Conservation (phyloP, 139 green algal species). For the Chlorella sorokiniana region DNA sequence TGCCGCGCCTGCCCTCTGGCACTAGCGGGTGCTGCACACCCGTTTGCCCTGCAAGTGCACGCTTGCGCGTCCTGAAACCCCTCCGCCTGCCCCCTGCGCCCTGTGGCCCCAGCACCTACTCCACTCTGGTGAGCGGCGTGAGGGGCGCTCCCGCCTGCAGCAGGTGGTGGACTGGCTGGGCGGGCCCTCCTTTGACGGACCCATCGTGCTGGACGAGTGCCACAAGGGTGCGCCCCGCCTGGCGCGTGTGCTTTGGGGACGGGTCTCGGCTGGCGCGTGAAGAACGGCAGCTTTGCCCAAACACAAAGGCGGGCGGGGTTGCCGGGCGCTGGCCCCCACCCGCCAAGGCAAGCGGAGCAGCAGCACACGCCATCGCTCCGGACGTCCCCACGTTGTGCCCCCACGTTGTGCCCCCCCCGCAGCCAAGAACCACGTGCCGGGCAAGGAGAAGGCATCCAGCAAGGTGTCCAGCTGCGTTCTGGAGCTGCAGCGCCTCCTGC, state of each 20-base stretch:
- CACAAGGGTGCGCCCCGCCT: conserved; percentile 46
- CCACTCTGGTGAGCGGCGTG: conserved; percentile 62
- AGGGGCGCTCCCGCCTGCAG: conserved; percentile 54
- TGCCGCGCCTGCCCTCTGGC: not conserved
- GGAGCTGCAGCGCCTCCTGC: conserved; percentile 72
- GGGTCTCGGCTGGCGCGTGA: too few relatives aligned
- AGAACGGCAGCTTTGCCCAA: not conserved
- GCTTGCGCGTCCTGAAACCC: not conserved
- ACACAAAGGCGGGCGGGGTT: not conserved
- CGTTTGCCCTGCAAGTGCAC: too few relatives aligned
- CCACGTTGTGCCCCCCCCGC: not conserved
- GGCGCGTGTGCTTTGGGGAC: too few relatives aligned
- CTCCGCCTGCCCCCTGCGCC: not conserved
- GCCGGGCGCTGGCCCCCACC: too few relatives aligned
- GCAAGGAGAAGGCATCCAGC: conserved; percentile 72
- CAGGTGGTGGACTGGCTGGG: conserved; percentile 81
- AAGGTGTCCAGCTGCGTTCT: conserved; percentile 75
- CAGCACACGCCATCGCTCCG: too few relatives aligned
- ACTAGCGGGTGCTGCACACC: not conserved
- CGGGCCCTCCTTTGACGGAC: conserved; percentile 66
- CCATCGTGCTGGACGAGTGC: conserved; percentile 83
- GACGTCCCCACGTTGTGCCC: too few relatives aligned
- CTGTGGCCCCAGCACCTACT: conserved; percentile 72
- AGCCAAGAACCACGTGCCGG: conserved; percentile 32
- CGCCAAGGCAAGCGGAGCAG: too few relatives aligned